Conservation (phyloP, 257 asterid species). For the Pogostemon cablin region DNA sequence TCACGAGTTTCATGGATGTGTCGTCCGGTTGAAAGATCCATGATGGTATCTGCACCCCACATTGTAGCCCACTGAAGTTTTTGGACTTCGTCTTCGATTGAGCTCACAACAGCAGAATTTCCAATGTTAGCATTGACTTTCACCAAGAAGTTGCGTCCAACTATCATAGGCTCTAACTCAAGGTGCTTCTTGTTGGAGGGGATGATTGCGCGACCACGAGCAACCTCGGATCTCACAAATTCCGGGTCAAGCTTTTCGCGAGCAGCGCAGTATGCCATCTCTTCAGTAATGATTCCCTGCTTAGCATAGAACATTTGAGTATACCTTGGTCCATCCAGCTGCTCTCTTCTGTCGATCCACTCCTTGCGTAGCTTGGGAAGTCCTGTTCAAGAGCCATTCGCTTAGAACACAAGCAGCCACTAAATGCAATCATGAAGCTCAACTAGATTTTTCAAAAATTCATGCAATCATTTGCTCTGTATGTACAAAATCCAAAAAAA, state of each 20-base stretch:
- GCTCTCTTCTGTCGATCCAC: constrained; percentile 86
- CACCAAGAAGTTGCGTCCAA: constrained; percentile 94
- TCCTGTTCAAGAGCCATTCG: constrained; percentile 48
- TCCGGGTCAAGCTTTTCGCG: constrained; percentile 93
- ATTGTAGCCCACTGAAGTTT: constrained; percentile 99
- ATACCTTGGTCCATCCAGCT: constrained; percentile 74
- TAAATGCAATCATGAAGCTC: constrained; percentile 14
- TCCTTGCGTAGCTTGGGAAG: constrained; percentile 87
- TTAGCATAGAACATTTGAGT: constrained; percentile 96
- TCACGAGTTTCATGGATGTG: constrained; percentile 98
- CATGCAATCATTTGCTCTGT: background rate
- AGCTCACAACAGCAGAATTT: constrained; percentile 92
- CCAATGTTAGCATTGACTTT: constrained; percentile 96
- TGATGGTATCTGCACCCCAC: constrained; percentile 98
- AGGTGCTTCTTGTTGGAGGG: constrained; percentile 93
- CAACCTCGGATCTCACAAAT: constrained; percentile 89
- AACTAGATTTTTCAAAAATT: background rate
- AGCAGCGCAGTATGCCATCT: constrained; percentile 93
- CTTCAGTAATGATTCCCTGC: constrained; percentile 91
- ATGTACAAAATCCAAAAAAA: background rate
- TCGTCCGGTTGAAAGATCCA: constrained; percentile 96
- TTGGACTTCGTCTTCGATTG: constrained; percentile 96
- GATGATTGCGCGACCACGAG: constrained; percentile 97
- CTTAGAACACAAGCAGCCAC: background rate
- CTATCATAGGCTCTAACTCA: constrained; percentile 93